Percentiles rank a stretch among this genome's conserved stretches.
These are phyloP conservation scores for Pittosporum tobira DNA, from an alignment of 129 eudicot species.

Conservation along the genomic window DNA sequence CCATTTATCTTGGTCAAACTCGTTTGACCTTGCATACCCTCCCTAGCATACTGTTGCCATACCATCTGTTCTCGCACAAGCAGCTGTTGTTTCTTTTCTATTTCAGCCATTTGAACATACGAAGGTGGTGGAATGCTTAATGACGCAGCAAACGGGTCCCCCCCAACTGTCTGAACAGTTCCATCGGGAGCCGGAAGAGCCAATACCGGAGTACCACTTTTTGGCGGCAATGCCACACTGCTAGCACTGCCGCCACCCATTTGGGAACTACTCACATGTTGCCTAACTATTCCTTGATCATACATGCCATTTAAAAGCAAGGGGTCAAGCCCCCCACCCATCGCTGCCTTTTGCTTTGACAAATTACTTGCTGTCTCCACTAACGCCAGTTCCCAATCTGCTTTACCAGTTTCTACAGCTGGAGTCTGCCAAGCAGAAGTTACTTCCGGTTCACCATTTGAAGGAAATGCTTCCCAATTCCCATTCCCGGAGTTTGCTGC, in stretches of 20 bases:
- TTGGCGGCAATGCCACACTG: conserved; percentile 32
- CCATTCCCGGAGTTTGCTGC: conserved; percentile 4
- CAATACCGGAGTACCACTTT: conserved; percentile 16
- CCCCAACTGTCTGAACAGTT: conserved; percentile 9
- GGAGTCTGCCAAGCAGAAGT: conserved; percentile 16
- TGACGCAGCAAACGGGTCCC: conserved; percentile 41
- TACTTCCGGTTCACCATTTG: conserved; percentile 9
- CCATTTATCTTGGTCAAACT: conserved; percentile 27
- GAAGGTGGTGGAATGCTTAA: conserved; percentile 34
- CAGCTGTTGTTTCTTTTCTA: conserved; percentile 34
- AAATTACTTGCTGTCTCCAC: conserved; percentile 35
- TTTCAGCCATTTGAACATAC: conserved; percentile 35
- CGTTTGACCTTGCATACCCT: conserved; percentile 39
- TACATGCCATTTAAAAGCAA: conserved; percentile 38
- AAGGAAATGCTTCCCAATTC: conserved; percentile 35
- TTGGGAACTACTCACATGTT: conserved; percentile 10
- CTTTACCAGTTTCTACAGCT: conserved; percentile 9
- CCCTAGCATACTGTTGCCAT: conserved; percentile 39
- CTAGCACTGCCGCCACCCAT: conserved; percentile 30
- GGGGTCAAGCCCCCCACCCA: conserved; percentile 32
- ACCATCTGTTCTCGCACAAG: conserved; percentile 28
- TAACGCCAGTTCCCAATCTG: conserved; percentile 35
- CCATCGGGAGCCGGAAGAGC: conserved; percentile 40
- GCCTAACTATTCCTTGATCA: conserved; percentile 22
- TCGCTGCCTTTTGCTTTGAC: conserved; percentile 24